Base-by-base conservation (phyloP, 495 filamentous ascomycete genomes). In the Rostrohypoxylon terebratum region DNA sequence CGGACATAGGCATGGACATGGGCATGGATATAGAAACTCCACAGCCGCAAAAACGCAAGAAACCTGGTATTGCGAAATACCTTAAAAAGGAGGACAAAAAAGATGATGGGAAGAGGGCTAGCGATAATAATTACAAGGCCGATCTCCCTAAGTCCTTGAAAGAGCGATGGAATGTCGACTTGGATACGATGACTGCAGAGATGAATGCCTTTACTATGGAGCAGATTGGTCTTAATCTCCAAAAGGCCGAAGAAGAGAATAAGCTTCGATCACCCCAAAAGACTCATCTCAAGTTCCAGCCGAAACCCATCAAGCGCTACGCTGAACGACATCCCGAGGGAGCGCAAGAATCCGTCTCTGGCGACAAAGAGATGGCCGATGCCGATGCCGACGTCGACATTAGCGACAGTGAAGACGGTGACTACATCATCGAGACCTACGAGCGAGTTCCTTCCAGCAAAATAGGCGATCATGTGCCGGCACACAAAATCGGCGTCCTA, bases 391-490 rank as follows among this genome's bases (percentile, higher is more conserved):
- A 80, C 16, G 79, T 71, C 18, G 75, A 69, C 38, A 66, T 67
- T 4, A 77, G 77, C 44, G 76, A 79, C 2, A 81, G 81, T 7
- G 82, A 85, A 64, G 84, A 85, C 18, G 75, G 78, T 8, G 84
- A 87, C 13, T 88, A 87, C 66, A 78, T 88, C 21, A 74, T 84
- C 23, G 86, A 88, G 48, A 85, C 82, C 5, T 88, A 87, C 69
- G 78, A 86, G 48, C 84, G 85, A 11, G 78, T 87, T 10, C 84
- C 86, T 10, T 82, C 78, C 2, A 81, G 82, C 48, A 80, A 78
- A 10, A 70, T 88, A 33, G 78, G 77, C 31, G 77, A 81, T 21
- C 66, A 81, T 11, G 79, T 83, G 9, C 72, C 75, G 7, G 71
- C 79, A 0, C 77, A 82, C 21, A 80, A 76, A 10, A 77, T 87